Evolutionary conservation across 305 asterid species (phyloP).

Genomic region (Fraxinus floribunda): DNA sequence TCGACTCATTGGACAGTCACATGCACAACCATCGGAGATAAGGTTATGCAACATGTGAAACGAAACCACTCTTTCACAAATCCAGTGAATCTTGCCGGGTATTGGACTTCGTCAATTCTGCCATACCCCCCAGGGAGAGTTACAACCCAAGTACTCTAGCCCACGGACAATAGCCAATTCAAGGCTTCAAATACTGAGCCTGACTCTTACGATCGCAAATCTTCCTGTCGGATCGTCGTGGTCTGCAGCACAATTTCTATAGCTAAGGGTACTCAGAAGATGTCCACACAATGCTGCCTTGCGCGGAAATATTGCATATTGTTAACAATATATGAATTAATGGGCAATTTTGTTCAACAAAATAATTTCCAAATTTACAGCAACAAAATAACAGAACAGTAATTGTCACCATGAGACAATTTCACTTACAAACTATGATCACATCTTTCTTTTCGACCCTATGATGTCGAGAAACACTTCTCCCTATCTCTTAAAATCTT

Average conservation of each 20-base stretch:
- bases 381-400: constrained; percentile 3
- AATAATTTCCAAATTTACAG: constrained; percentile 25
- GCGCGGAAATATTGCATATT: not conserved
- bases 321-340: constrained; percentile 4
- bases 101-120: not conserved
- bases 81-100: too few relatives aligned
- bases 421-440: not conserved
- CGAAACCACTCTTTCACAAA: not conserved
- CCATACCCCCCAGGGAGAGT: not conserved
- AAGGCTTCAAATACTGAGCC: not conserved
- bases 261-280: not conserved
- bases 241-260: not conserved
- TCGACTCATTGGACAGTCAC: not conserved
- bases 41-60: not conserved
- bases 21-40: not conserved
- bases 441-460: not conserved
- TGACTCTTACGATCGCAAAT: not conserved
- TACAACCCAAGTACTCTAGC: not conserved
- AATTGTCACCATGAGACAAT: constrained; percentile 15
- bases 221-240: not conserved
- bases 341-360: constrained; percentile 13
- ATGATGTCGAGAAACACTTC: not conserved
- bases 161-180: not conserved
- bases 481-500: not conserved
- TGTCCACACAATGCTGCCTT: not conserved